Conservation (phyloP, 768 basidiomycete species). For the Amanita exitialis region DNA sequence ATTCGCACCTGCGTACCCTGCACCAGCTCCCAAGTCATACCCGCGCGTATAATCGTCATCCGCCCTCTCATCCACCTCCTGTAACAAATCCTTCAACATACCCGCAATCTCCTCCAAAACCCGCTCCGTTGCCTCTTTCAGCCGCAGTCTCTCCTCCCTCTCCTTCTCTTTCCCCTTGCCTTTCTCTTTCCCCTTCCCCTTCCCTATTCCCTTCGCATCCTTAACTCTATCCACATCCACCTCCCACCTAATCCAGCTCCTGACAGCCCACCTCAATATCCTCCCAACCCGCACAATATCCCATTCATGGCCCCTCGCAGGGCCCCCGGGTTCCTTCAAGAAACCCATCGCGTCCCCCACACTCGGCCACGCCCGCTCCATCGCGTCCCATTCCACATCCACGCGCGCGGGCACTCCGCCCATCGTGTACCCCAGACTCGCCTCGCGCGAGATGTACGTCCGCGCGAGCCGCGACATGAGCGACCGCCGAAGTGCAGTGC, state of each 20-base stretch:
- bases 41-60: conserved; percentile 49
- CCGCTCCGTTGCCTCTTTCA: conserved; percentile 31
- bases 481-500: conserved; percentile 52
- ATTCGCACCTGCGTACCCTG: conserved; percentile 57
- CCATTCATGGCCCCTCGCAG: conserved; percentile 37
- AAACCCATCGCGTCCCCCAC: neutral
- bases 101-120: conserved; percentile 64
- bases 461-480: conserved; percentile 54
- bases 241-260: conserved; percentile 45
- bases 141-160: neutral
- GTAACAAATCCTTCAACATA: conserved; percentile 60
- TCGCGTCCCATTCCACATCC: conserved; percentile 50
- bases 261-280: conserved; percentile 41
- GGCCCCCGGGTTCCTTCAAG: conserved; percentile 7
- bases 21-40: conserved; percentile 53
- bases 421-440: conserved; percentile 40
- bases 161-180: neutral
- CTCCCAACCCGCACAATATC: conserved; percentile 50
- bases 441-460: conserved; percentile 50
- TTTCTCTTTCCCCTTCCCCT: conserved; percentile 9
- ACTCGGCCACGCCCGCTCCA: conserved; percentile 68
- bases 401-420: conserved; percentile 52
- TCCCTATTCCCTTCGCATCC: conserved; percentile 13
- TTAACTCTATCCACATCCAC: conserved; percentile 17
- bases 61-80: conserved; percentile 59